Evolutionary conservation across 495 filamentous ascomycete genomes (phyloP).

Genomic region (Penicillium daleae): DNA sequence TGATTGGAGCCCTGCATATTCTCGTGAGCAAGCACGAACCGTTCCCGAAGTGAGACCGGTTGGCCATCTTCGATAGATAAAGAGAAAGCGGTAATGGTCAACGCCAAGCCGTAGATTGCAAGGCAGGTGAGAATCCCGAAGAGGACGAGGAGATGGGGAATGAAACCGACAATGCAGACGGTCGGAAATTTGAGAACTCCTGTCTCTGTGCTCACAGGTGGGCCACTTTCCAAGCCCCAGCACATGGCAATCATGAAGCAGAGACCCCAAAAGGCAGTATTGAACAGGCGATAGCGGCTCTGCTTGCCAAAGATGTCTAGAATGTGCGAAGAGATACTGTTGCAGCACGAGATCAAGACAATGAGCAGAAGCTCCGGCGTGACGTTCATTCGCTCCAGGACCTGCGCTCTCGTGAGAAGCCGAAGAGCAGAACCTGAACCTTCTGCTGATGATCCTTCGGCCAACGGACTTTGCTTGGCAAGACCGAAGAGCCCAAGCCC

Average conservation of each 20-base stretch:
- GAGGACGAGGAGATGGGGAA: constrained; percentile 86
- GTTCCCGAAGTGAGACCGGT: constrained; percentile 50
- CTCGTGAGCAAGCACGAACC: constrained; percentile 68
- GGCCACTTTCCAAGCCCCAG: constrained; percentile 68
- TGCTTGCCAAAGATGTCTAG: constrained; percentile 81
- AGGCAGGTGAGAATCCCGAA: constrained; percentile 74
- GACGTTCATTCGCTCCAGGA: constrained; percentile 70
- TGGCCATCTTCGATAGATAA: constrained; percentile 50
- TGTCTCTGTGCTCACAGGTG: constrained; percentile 44
- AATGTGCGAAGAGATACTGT: constrained; percentile 82
- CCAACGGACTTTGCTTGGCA: constrained; percentile 39
- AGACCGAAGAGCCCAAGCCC: constrained; percentile 68
- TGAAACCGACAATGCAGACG: constrained; percentile 91
- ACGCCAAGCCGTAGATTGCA: constrained; percentile 73
- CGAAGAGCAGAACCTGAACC: constrained; percentile 36
- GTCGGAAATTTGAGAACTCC: constrained; percentile 81
- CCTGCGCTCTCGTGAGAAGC: constrained; percentile 45
- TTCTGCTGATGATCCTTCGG: constrained; percentile 28
- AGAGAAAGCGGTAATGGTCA: constrained; percentile 75
- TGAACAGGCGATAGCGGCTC: constrained; percentile 74
- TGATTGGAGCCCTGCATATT: constrained; percentile 94
- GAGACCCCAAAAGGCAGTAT: constrained; percentile 85
- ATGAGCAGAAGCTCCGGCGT: constrained; percentile 88
- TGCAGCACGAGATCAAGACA: constrained; percentile 82
- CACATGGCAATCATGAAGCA: constrained; percentile 83